Percentiles rank a stretch among this genome's conserved stretches.
phyloP scores from a whole-genome alignment of 1,284 basidiomycete genomes.

The Rugosomyces carneus region DNA sequence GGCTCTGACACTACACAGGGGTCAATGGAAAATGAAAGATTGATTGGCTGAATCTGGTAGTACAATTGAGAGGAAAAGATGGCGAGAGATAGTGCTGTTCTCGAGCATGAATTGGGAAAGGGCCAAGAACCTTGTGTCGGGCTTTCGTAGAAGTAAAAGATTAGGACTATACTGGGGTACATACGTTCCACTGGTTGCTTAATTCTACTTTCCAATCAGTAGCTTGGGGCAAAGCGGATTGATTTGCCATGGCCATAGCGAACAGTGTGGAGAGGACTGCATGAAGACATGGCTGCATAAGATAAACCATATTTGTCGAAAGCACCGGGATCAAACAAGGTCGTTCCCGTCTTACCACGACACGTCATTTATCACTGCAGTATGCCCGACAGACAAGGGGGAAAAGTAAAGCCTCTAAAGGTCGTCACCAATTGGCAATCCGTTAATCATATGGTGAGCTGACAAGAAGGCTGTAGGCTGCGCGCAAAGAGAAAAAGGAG shows the following conservation, averaged over 20 bases:
- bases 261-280: constrained; percentile 1
- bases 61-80: constrained; percentile 63
- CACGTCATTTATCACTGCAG: constrained; percentile 5
- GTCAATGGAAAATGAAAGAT: neutral
- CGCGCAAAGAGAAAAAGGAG: constrained; percentile 75
- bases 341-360: constrained; percentile 3
- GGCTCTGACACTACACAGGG: constrained; percentile 33
- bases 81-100: constrained; percentile 77
- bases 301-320: constrained; percentile 8
- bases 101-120: constrained; percentile 75
- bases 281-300: neutral
- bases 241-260: constrained; percentile 4
- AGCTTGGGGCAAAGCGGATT: constrained; percentile 7
- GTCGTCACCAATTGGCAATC: constrained; percentile 14
- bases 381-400: constrained; percentile 76
- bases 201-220: constrained; percentile 25
- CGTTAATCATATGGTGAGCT: constrained; percentile 5
- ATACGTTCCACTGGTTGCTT: constrained; percentile 31
- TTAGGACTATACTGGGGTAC: constrained; percentile 9
- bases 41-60: constrained; percentile 16
- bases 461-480: constrained; percentile 39
- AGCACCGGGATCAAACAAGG: constrained; percentile 10
- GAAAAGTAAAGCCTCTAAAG: constrained; percentile 70
- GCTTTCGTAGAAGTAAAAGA: neutral
- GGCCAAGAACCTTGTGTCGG: constrained; percentile 44